phyloP scores from a whole-genome alignment of 768 basidiomycete genomes.

The Hericium alpestre region DNA sequence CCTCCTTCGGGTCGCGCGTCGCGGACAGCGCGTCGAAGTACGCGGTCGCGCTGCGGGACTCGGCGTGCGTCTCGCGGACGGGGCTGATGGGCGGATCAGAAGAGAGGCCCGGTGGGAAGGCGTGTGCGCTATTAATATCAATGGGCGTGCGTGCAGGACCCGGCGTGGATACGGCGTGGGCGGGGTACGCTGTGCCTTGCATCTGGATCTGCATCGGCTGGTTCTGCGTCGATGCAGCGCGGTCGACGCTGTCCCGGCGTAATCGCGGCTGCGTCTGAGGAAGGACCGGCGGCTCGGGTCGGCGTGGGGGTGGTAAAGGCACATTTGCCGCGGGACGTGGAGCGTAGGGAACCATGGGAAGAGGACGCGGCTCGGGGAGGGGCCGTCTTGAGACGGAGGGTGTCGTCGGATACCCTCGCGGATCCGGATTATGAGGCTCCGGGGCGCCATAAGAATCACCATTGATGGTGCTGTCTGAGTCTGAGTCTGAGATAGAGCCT shows the following conservation, averaged over 20 bases:
- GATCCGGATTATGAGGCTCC: background rate
- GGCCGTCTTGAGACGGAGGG: background rate
- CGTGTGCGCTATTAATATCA: background rate
- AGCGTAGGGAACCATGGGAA: background rate
- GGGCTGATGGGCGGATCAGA: background rate
- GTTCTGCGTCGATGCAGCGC: background rate
- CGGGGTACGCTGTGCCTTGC: background rate
- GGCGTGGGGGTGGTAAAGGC: background rate
- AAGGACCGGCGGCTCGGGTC: background rate
- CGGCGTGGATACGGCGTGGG: background rate
- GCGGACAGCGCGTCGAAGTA: constrained; percentile 72
- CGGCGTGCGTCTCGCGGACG: background rate
- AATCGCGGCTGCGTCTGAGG: background rate
- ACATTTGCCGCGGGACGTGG: background rate
- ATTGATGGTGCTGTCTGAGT: constrained; percentile 13
- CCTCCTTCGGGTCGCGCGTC: constrained; percentile 54
- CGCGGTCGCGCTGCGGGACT: constrained; percentile 8
- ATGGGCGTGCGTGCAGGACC: background rate
- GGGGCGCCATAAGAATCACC: constrained; percentile 6
- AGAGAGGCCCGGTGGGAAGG: background rate
- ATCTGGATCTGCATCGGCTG: background rate
- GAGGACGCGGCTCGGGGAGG: background rate
- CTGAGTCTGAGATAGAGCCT: constrained; percentile 15
- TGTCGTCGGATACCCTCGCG: background rate
- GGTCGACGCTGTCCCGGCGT: background rate